Evolutionary conservation across 2,329 filamentous ascomycete species (phyloP).

Genomic region (Botrytis byssoidea): DNA sequence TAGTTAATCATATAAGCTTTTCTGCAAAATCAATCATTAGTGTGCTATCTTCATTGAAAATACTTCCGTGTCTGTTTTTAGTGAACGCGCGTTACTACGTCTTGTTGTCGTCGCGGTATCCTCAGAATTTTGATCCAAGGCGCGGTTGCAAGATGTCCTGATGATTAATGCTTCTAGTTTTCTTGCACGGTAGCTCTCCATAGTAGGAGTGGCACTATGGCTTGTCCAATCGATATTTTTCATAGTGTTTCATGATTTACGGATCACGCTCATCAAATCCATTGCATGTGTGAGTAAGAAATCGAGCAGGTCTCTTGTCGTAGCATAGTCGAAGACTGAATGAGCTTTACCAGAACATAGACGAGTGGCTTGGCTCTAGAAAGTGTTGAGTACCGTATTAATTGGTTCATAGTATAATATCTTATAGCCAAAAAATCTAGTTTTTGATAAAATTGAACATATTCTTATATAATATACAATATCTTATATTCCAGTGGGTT

Average conservation of each 20-base stretch:
- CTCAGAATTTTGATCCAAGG: not conserved
- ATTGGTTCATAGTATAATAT: too few species aligned
- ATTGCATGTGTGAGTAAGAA: not conserved
- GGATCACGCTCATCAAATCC: fast-evolving
- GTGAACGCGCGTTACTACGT: not conserved
- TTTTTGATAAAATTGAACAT: too few species aligned
- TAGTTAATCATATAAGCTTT: not conserved
- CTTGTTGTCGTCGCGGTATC: not conserved
- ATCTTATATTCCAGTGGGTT: too few species aligned
- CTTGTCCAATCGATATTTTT: too few species aligned
- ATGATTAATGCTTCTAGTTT: not conserved
- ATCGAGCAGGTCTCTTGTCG: not conserved
- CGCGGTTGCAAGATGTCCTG: not conserved
- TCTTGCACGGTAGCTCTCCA: not conserved
- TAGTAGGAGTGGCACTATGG: not conserved
- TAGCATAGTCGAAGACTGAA: not conserved
- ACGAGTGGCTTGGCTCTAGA: not conserved
- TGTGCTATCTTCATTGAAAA: not conserved
- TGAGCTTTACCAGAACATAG: not conserved
- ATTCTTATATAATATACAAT: too few species aligned
- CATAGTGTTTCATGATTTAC: not conserved
- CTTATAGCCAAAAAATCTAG: too few species aligned
- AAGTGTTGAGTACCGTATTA: not conserved
- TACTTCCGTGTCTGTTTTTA: not conserved
- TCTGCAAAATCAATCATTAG: not conserved